Base-by-base conservation (phyloP, 768 basidiomycete species). In the Pleurotus cornucopiae region DNA sequence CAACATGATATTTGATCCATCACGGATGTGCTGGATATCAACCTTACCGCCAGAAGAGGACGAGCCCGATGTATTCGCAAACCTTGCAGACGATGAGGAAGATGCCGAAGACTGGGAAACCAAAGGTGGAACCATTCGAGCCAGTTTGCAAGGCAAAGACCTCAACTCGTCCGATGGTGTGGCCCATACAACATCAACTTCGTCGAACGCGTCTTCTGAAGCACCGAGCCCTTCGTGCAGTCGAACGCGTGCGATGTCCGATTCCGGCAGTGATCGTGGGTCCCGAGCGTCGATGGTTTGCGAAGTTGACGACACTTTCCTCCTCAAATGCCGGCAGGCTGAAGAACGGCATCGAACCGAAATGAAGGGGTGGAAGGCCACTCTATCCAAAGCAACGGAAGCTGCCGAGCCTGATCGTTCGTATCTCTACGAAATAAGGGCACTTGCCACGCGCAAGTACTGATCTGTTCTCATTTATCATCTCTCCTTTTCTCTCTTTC, bases 1-100 rank as follows among this genome's bases (percentile, higher is more conserved):
- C 45, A 93, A 94, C 76, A 99, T 99, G 96, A 84, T 93, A 38
- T 98, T 99, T 65, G 95, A 99, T 72, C 95, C 97, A 1, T 66
- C 82, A 43, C 85, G 85, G 21, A 98, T 98, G 94, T 91, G 93
- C 66, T 98, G 94, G 94, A 82, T 98, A 71, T 91, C 91, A 55
- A 85, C 85, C 57, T 69, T 92, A 40, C 79, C 86, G 5, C 86
- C 89, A 18, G 94, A 94, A 56, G 91, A 96, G 65, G 92, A 95
- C 40, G 94, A 98, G 66, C 91, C 91, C 5, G 94, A 98, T 66
- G 89, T 94, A n/a, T 96, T 97, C 68, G 92, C 91, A 46, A 89
- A 91, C 61, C 81, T 94, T 25, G 91, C 88, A 2, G 94, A 96
- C 60, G 95, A 96, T 62, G 94, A 95, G 67, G 88, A 91, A 57